These are phyloP conservation scores for Fraxinus nigra DNA, from an alignment of 305 asterid genomes.

Conservation along the genomic window DNA sequence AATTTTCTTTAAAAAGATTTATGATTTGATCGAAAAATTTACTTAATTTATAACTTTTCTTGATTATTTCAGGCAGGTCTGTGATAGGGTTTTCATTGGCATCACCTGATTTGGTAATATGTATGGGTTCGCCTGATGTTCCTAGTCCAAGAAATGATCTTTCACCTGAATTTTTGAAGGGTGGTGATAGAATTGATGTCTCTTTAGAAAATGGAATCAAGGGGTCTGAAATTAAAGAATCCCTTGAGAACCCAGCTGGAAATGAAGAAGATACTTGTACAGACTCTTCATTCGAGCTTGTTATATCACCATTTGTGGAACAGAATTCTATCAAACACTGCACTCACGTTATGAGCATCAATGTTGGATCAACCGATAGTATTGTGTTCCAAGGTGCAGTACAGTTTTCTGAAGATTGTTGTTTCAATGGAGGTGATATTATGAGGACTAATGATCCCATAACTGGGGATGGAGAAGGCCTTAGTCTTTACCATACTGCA, in stretches of 20 bases:
- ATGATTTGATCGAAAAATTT: not conserved
- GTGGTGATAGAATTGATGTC: conserved; percentile 47
- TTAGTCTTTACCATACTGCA: conserved; percentile 56
- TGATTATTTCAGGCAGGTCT: conserved; percentile 44
- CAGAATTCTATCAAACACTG: conserved; percentile 22
- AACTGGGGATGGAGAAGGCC: conserved; percentile 37
- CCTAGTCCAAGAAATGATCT: conserved; percentile 50
- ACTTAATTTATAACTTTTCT: conserved; percentile 5
- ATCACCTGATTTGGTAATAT: conserved; percentile 73
- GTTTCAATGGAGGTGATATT: conserved; percentile 56
- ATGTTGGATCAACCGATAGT: conserved; percentile 51
- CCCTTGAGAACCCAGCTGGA: conserved; percentile 37
- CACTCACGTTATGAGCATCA: conserved; percentile 39
- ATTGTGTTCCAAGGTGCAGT: conserved; percentile 33
- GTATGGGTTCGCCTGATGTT: conserved; percentile 72
- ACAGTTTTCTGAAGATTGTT: conserved; percentile 47
- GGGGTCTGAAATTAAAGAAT: conserved; percentile 50
- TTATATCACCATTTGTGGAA: conserved; percentile 41
- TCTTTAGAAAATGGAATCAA: conserved; percentile 82
- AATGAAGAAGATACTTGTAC: conserved; percentile 38
- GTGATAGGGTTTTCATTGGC: conserved; percentile 58
- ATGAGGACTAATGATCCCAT: conserved; percentile 41
- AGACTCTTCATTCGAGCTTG: conserved; percentile 74
- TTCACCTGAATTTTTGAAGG: conserved; percentile 46
- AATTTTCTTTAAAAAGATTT: conserved; percentile 17